Base-by-base conservation (phyloP, 2,329 filamentous ascomycete genomes). In the Waltergamsia citrina region DNA sequence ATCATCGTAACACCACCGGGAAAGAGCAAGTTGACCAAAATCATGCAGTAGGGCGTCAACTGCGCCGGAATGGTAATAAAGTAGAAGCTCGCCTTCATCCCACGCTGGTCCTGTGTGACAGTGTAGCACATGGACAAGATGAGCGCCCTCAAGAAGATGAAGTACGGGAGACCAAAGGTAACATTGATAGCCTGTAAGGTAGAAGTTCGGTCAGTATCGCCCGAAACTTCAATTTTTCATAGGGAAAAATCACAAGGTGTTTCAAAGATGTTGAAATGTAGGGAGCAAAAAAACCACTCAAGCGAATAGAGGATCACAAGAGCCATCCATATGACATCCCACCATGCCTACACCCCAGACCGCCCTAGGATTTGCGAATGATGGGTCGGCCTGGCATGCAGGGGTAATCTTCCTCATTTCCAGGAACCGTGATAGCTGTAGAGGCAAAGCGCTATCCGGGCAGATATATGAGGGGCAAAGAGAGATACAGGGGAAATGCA, bases 11-110 rank as follows among this genome's bases (percentile, higher is more conserved):
- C 67, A 9, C 80, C 79, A 5, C 60, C 67, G 1, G 47, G 51
- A 51, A 83, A 74, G 34, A 96, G 62, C 16, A 94, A 67, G 9
- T 81, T 81, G 47, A 86, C 62, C 12, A 78, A 56, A 29, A 96
- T 71, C 71, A 94, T 83, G 42, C 81, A 80, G 52, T 79, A 83
- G 3, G 92, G 92, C 20, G 92, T 67, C 49, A 79, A 74, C 53
- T 90, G 85, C 11, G 86, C 78, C 6, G 85, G 86, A 39, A 96
- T 83, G 25, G 75, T 83, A 46, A 95, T 60, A 51, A 96, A 74
- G 62, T 87, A 85, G 54, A 93, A 90, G 35, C 70, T 80, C 6
- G 82, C 74, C 53, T 81, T 81, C 46, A 69, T 67, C 33, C 84
- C 85, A 22, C 84, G 78, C 53, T 90, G 84, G 49, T 94, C 88